Evolutionary conservation across 108 stramenopile species (phyloP).

Genomic region (Cylindrotheca fusiformis): DNA sequence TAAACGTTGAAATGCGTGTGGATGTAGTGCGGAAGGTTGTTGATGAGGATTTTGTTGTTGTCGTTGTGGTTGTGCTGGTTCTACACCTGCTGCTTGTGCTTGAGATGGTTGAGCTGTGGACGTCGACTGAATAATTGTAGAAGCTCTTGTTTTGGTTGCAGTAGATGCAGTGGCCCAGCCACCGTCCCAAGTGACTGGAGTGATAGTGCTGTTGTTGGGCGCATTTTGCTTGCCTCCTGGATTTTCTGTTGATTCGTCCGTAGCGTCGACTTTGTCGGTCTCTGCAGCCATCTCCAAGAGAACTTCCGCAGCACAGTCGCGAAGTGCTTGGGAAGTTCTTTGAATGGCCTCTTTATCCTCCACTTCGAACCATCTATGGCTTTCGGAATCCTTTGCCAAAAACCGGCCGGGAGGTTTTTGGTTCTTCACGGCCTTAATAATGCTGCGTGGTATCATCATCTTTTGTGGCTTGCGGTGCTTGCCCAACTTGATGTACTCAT

Average conservation of each 20-base stretch:
- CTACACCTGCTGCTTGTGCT: neutral
- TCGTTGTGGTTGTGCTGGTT: slow-evolving; percentile 6
- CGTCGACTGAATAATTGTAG: neutral
- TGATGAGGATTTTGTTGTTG: neutral
- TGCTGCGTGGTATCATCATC: slow-evolving; percentile 53
- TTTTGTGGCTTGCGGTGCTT: slow-evolving; percentile 80
- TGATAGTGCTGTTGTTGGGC: neutral
- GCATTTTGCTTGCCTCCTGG: neutral
- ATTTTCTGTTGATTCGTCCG: neutral
- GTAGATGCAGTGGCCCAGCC: no score
- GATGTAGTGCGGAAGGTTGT: neutral
- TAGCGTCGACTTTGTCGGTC: slow-evolving; percentile 2
- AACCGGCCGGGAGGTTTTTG: no score
- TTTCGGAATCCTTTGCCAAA: slow-evolving; percentile 53
- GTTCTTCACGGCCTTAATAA: slow-evolving; percentile 68
- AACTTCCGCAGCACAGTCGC: slow-evolving; percentile 76
- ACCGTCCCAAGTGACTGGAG: neutral
- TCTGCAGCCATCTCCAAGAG: slow-evolving; percentile 37
- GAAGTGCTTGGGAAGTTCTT: slow-evolving; percentile 75
- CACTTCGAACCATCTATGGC: no score
- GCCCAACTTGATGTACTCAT: slow-evolving; percentile 58
- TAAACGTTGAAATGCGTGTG: no score
- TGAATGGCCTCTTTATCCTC: slow-evolving; percentile 66
- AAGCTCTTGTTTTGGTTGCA: neutral
- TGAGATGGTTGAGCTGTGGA: neutral